Evolutionary conservation across 2,329 filamentous ascomycete genomes (phyloP).

Genomic region (Exutisphaerella laricina): DNA sequence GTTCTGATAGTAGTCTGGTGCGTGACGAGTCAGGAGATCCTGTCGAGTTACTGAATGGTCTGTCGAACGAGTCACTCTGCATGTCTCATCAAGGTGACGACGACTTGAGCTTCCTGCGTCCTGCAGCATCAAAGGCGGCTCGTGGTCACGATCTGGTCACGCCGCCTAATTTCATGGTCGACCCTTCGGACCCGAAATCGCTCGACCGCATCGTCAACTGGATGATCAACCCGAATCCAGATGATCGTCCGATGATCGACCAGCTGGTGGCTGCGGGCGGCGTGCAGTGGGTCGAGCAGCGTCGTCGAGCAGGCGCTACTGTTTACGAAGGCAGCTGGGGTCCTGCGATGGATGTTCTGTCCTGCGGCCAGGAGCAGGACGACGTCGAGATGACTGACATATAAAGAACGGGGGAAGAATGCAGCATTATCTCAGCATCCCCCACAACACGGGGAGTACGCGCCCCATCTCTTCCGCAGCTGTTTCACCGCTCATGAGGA

Average conservation of each 20-base stretch:
- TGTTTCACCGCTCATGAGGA: background rate
- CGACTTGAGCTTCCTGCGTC: constrained; percentile 36
- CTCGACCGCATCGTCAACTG: constrained; percentile 78
- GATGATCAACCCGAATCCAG: constrained; percentile 77
- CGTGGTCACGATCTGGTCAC: constrained; percentile 53
- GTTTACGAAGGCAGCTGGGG: constrained; percentile 97
- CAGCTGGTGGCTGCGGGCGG: constrained; percentile 69
- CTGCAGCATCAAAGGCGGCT: constrained; percentile 23
- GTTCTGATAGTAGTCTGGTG: constrained; percentile 61
- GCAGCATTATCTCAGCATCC: background rate
- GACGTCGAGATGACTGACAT: constrained; percentile 59
- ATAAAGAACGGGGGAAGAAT: constrained; percentile 15
- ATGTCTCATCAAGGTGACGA: constrained; percentile 33
- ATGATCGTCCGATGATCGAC: constrained; percentile 65
- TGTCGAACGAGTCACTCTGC: constrained; percentile 25
- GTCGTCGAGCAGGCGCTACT: constrained; percentile 81
- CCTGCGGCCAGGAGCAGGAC: constrained; percentile 38
- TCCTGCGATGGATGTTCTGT: constrained; percentile 60
- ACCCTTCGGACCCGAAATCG: constrained; percentile 64
- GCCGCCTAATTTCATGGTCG: constrained; percentile 85
- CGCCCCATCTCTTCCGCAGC: background rate
- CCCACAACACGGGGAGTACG: background rate
- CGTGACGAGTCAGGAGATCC: constrained; percentile 70
- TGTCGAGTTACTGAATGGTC: constrained; percentile 32
- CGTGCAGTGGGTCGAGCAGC: constrained; percentile 70